Percentiles rank a stretch among this genome's conserved stretches.
phyloP scores from a whole-genome alignment of 495 filamentous ascomycete species.

The Bryoglossum gracile region DNA sequence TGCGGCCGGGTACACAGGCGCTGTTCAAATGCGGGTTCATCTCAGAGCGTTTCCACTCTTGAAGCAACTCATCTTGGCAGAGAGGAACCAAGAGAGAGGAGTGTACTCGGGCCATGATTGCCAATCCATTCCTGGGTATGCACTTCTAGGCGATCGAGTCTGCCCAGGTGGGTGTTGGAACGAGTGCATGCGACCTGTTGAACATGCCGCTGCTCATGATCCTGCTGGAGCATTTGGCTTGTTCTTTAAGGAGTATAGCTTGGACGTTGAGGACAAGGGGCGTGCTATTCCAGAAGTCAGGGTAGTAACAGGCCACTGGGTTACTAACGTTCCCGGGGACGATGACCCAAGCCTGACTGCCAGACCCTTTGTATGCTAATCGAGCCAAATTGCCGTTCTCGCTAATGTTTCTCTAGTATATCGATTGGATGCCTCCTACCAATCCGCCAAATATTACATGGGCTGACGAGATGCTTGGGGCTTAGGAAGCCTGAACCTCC shows the following conservation, averaged over 20 bases:
- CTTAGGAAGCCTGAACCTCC: no score
- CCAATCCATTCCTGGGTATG: neutral
- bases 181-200: neutral
- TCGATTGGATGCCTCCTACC: no score
- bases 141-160: neutral
- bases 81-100: neutral
- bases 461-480: no score
- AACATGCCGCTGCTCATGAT: neutral
- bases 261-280: neutral
- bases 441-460: no score
- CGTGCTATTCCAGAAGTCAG: neutral
- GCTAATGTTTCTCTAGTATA: no score
- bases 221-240: neutral
- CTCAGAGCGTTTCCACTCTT: neutral
- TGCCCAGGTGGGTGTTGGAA: neutral
- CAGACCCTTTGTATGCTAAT: no score
- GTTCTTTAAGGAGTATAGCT: neutral
- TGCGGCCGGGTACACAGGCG: neutral
- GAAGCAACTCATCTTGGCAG: neutral
- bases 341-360: no score
- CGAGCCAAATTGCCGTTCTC: no score
- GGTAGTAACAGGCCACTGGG: neutral
- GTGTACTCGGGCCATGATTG: no score
- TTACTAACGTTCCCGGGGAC: neutral
- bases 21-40: neutral